phyloP scores from a whole-genome alignment of 2,329 filamentous ascomycete genomes.

The Berkeleyomyces rouxiae region DNA sequence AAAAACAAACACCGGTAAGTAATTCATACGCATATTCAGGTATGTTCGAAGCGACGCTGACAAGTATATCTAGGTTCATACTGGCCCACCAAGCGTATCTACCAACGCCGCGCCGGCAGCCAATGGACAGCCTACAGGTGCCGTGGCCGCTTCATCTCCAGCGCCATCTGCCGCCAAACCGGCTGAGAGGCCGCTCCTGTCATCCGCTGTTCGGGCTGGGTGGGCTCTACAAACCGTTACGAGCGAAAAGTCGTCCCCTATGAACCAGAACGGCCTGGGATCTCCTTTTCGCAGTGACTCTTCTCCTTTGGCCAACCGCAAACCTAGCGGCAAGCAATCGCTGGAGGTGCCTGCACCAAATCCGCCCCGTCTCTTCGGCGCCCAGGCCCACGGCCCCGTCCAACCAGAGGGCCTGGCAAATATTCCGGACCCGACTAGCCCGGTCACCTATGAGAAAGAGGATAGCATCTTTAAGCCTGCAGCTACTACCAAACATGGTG shows the following conservation, averaged over 20 bases:
- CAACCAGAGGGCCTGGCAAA: not conserved
- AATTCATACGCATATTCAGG: not conserved
- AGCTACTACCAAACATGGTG: not conserved
- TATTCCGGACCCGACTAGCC: slow-evolving; percentile 5
- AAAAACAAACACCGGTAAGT: not conserved
- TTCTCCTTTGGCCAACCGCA: not conserved
- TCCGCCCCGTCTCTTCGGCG: not conserved
- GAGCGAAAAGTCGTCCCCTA: slow-evolving; percentile 41
- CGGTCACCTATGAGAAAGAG: slow-evolving; percentile 4
- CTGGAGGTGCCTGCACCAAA: slow-evolving; percentile 6
- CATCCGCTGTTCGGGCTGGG: slow-evolving; percentile 41
- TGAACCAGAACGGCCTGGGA: slow-evolving; percentile 31
- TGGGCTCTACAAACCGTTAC: slow-evolving; percentile 40
- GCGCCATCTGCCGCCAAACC: not conserved
- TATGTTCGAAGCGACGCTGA: too few relatives aligned
- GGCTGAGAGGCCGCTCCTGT: slow-evolving; percentile 23
- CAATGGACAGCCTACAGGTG: not conserved
- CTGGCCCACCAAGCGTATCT: not conserved
- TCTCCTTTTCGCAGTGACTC: slow-evolving; percentile 31
- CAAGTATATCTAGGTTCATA: not conserved
- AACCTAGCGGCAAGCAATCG: not conserved
- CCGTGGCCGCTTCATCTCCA: not conserved
- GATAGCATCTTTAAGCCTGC: slow-evolving; percentile 7
- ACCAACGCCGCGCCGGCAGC: not conserved
- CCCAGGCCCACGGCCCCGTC: not conserved